Conservation (phyloP, 345 rosid genomes). For the Melastoma malabathricum region DNA sequence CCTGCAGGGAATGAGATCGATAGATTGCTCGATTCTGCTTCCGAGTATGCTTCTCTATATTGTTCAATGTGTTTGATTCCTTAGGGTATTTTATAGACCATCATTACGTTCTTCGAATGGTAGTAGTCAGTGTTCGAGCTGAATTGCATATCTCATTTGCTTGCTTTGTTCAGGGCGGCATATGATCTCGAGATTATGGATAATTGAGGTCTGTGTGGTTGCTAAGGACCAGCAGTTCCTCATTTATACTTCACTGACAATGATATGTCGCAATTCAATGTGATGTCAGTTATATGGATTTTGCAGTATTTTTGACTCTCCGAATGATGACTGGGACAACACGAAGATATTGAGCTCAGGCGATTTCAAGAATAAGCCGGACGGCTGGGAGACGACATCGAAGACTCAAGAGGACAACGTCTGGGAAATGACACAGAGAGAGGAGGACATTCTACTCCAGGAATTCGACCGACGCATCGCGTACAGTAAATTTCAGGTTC, state of each 20-base stretch:
- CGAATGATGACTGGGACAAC: constrained; percentile 45
- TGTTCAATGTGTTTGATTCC: constrained; percentile 2
- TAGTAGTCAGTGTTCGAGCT: no score
- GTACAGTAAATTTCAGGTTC: constrained; percentile 82
- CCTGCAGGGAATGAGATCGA: constrained; percentile 53
- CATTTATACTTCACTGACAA: no score
- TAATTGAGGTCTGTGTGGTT: no score
- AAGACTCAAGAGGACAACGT: constrained; percentile 70
- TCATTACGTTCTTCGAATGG: neutral
- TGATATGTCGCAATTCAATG: neutral
- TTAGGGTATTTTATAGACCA: neutral
- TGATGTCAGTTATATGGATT: neutral
- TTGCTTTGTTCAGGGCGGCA: no score
- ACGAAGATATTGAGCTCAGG: constrained; percentile 38
- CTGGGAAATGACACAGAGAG: constrained; percentile 98
- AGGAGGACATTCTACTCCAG: constrained; percentile 88
- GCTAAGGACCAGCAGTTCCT: no score
- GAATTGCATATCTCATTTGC: no score
- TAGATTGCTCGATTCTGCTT: constrained; percentile 67
- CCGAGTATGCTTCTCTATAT: constrained; percentile 38
- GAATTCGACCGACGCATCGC: constrained; percentile 87
- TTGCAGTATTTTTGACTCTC: constrained; percentile 68
- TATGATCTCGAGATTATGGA: no score
- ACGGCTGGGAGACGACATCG: constrained; percentile 90
- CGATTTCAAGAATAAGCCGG: constrained; percentile 75